Base-by-base conservation (phyloP, 129 eudicot species). In the Centrapalus pauciflorus region DNA sequence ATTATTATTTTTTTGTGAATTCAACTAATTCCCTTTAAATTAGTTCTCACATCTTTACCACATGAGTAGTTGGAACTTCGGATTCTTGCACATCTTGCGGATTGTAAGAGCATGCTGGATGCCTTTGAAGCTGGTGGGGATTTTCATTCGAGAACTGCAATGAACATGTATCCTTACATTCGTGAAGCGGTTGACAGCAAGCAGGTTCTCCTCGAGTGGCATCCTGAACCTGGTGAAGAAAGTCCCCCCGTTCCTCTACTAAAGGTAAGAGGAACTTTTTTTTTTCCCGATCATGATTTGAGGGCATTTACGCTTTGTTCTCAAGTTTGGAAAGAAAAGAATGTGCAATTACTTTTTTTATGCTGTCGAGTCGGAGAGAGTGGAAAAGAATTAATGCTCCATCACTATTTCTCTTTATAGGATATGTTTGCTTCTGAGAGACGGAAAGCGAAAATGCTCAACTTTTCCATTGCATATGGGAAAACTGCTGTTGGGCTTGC, bases 121-220 rank as follows among this genome's bases (percentile, higher is more conserved):
- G 99, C 99, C 26, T 93, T 93, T 29, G 69, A 76, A 82, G 96
- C 99, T 23, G 99, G 99, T 72, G 99, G 99, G 57, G 99, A 93
- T 61, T 93, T 93, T 76, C 99, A 93, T 76, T 93, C 99, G 17
- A 86, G 99, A 78, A 93, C 99, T 10, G 99, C 99, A 41, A 88
- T 93, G 99, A 93, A 93, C 56, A 93, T 93, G 99, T 93, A 93
- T 80, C 89, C 92, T 11, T 82, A 89, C 72, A 89, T 93, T 45
- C 96, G 93, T 54, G 88, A 88, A 4, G 96, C 99, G 4, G 78
- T 93, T 57, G 92, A 89, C 26, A 34, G 73, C 5, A 78, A 80
- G 26, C 58, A 84, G 5, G 99, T 89, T 69, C 89, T 89, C 71
- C 99, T 93, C 19, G 99, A 93, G 77, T 93, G 99, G 99, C 83